Base-by-base conservation (phyloP, 1,284 basidiomycete species). In the Puccinia novopanici region DNA sequence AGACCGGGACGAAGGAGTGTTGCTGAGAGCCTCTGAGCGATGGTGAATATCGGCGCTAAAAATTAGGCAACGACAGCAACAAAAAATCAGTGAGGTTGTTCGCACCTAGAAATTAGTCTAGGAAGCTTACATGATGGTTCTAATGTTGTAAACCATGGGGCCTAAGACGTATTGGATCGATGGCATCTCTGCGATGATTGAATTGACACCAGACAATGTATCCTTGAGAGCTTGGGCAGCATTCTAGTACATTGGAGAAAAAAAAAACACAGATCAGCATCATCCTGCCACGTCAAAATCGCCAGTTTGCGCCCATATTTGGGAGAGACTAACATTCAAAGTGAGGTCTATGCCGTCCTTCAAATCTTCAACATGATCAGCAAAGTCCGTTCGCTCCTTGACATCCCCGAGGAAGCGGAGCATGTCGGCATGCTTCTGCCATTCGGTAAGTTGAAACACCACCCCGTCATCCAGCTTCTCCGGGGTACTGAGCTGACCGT, bases 351-450 rank as follows among this genome's bases (percentile, higher is more conserved):
- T 67, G 0, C 48, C 63, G 12, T 67, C 42, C 3, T 13, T 48
- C 10, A 67, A 48, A n/a, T 45, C 40, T 12, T 67, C 63, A 22
- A 24, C 37, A 6, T 48, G 63, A 8, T 67, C 63, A 42, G 37
- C 27, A 19, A n/a, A 54, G 34, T 54, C 50, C 19, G 30, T 50
- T 8, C 50, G 30, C 48, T 71, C 68, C 37, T 54, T 54, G n/a
- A 71, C 50, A n/a, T 71, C 50, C 4, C 68, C 68, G 34, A 71
- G 68, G 68, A 71, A 71, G 19, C 50, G 54, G 1, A 73, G 5
- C 71, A 73, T 54, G n/a, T 73, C 71, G 0, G 71, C 71, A 73
- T 73, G 50, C n/a, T 45, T 55, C 37, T 73, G 54, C 71, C 71
- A 73, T 24, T 73, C 71, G 5, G 52, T 73, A 3, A 73, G 19